phyloP scores from a whole-genome alignment of 2,329 filamentous ascomycete genomes.

The Exophiala alcalophila region DNA sequence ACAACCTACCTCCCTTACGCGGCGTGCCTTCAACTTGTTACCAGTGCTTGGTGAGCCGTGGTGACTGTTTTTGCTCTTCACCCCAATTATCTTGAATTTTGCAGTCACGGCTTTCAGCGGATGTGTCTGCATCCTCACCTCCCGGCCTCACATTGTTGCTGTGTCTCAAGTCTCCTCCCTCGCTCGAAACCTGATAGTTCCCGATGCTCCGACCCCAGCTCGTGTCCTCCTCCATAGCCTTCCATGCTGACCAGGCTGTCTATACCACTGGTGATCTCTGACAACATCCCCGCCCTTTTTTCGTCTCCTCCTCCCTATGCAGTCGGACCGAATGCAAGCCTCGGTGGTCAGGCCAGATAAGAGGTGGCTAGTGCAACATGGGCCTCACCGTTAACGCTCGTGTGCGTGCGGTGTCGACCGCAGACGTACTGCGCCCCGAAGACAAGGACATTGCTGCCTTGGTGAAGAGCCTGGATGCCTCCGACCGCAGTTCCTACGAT shows the following conservation, averaged over 20 bases:
- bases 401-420: conserved; percentile 28
- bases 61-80: no score
- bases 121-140: no score
- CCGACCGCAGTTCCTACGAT: conserved; percentile 34
- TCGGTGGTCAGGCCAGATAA: conserved; percentile 20
- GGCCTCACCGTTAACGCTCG: conserved; percentile 24
- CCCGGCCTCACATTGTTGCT: no score
- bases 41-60: no score
- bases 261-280: conserved; percentile 1
- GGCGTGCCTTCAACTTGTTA: no score
- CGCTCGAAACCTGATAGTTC: background rate
- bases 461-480: conserved; percentile 32
- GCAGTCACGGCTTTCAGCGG: no score
- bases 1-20: no score
- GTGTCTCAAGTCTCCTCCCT: no score
- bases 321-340: conserved; percentile 7
- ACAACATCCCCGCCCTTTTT: conserved; percentile 3
- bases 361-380: conserved; percentile 24
- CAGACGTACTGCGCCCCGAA: conserved; percentile 25
- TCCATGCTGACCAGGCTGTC: conserved; percentile 10
- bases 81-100: no score
- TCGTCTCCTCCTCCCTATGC: conserved; percentile 21
- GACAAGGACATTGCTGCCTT: conserved; percentile 28
- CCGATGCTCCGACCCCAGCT: no score
- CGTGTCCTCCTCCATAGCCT: no score